Percentiles rank a stretch among this genome's conserved stretches.
Evolutionary conservation across 2,329 filamentous ascomycete genomes (phyloP).

Genomic region (Cercospora nicotianae): DNA sequence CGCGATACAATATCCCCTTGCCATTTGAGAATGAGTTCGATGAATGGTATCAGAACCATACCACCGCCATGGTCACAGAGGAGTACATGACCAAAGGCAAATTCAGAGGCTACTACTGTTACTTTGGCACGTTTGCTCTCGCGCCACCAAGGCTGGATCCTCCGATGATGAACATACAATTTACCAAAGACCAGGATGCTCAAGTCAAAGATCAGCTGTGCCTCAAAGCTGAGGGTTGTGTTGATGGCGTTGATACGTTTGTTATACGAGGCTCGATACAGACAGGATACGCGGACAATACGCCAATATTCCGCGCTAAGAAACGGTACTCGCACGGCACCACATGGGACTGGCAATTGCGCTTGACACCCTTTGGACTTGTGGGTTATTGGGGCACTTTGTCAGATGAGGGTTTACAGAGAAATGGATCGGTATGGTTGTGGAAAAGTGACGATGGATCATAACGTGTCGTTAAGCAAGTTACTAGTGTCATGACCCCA

Average conservation of each 20-base stretch:
- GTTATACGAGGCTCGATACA: background rate
- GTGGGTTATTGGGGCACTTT: conserved; percentile 18
- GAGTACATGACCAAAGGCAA: conserved; percentile 12
- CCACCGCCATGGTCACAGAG: background rate
- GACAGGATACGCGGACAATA: background rate
- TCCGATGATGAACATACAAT: conserved; percentile 17
- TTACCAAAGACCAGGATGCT: background rate
- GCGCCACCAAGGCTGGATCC: conserved; percentile 13
- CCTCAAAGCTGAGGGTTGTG: conserved; percentile 4
- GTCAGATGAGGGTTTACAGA: background rate
- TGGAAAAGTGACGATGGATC: conserved; percentile 9
- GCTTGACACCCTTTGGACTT: conserved; percentile 19
- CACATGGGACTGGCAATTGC: conserved; percentile 14
- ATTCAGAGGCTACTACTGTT: conserved; percentile 19
- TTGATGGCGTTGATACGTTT: conserved; percentile 18
- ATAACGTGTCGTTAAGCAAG: background rate
- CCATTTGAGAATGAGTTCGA: conserved; percentile 9
- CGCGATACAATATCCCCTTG: conserved; percentile 8
- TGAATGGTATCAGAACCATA: conserved; percentile 15
- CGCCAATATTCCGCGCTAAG: conserved; percentile 6
- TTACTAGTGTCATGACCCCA: background rate
- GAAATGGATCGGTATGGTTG: conserved; percentile 16
- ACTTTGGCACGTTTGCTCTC: conserved; percentile 8
- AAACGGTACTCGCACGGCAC: conserved; percentile 13
- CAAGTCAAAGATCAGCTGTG: background rate